phyloP scores from a whole-genome alignment of 163 green algal genomes.

The Prototheca wickerhamii region DNA sequence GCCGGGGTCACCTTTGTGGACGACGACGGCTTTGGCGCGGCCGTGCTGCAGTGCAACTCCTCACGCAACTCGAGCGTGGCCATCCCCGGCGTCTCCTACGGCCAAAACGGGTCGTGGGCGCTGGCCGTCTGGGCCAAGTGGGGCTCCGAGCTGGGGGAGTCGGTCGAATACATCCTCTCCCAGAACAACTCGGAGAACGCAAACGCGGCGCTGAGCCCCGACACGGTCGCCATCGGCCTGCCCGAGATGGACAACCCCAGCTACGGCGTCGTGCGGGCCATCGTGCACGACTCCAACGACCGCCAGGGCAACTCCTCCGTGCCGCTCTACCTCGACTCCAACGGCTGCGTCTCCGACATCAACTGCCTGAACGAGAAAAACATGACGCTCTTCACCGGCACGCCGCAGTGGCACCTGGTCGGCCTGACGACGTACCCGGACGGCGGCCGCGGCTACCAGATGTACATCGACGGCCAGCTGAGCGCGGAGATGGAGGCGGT shows the following conservation, averaged over 20 bases:
- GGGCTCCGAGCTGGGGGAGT: neutral
- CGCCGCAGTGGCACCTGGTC: conserved; percentile 48
- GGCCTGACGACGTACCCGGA: conserved; percentile 31
- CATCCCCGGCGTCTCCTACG: conserved; percentile 23
- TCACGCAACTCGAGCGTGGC: no score
- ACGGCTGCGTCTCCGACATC: conserved; percentile 14
- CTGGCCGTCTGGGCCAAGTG: conserved; percentile 19
- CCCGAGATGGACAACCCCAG: conserved; percentile 6
- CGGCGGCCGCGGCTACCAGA: conserved; percentile 20
- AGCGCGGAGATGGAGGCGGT: conserved; percentile 2
- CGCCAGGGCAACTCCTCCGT: neutral
- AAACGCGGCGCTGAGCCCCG: neutral
- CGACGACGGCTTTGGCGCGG: no score
- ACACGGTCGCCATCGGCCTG: conserved; percentile 12
- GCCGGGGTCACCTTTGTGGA: no score
- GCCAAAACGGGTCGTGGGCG: conserved; percentile 15
- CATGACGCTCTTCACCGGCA: neutral
- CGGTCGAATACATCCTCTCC: conserved; percentile 12
- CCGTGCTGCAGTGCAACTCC: no score
- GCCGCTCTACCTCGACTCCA: conserved; percentile 26
- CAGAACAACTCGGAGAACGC: conserved; percentile 6
- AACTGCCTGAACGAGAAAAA: neutral
- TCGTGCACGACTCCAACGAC: conserved; percentile 18
- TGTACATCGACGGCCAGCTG: conserved; percentile 35
- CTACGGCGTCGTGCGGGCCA: conserved; percentile 20